Percentiles rank a stretch among this genome's conserved stretches.
Evolutionary conservation across 345 rosid species (phyloP).

Genomic region (Linum lewisii): DNA sequence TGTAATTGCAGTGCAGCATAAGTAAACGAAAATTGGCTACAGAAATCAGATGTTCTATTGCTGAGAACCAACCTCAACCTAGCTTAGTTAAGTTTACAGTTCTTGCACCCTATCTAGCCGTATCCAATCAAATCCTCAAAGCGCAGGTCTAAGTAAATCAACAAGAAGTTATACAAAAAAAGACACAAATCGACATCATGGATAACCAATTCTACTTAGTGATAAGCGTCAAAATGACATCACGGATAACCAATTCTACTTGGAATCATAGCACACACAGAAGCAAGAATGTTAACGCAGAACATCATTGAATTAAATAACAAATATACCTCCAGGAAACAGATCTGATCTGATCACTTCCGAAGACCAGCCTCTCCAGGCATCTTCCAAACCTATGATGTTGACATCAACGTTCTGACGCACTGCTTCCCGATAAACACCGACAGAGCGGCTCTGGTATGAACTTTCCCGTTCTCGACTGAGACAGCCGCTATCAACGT

Average conservation of each 20-base stretch:
- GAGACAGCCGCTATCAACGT: conserved; percentile 16
- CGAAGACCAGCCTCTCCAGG: conserved; percentile 6
- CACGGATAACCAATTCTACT: background rate
- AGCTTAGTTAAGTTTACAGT: background rate
- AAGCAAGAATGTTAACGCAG: background rate
- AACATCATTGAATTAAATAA: background rate
- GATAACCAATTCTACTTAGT: too few relatives aligned
- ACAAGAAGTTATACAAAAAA: too few relatives aligned
- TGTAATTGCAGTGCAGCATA: too few relatives aligned
- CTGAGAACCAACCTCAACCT: background rate
- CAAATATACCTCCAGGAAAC: background rate
- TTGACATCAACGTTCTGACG: conserved; percentile 39
- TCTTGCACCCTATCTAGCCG: background rate
- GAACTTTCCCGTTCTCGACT: conserved; percentile 26
- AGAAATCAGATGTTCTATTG: background rate
- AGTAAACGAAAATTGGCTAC: background rate
- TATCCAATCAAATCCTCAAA: too few relatives aligned
- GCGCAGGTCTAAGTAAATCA: too few relatives aligned
- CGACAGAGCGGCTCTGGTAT: conserved; percentile 46
- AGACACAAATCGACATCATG: too few relatives aligned
- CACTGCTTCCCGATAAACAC: conserved; percentile 38
- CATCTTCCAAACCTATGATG: conserved; percentile 19
- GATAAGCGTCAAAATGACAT: background rate
- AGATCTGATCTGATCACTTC: background rate
- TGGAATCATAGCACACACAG: background rate